phyloP scores from a whole-genome alignment of 768 basidiomycete species.

The Astraeus odoratus region DNA sequence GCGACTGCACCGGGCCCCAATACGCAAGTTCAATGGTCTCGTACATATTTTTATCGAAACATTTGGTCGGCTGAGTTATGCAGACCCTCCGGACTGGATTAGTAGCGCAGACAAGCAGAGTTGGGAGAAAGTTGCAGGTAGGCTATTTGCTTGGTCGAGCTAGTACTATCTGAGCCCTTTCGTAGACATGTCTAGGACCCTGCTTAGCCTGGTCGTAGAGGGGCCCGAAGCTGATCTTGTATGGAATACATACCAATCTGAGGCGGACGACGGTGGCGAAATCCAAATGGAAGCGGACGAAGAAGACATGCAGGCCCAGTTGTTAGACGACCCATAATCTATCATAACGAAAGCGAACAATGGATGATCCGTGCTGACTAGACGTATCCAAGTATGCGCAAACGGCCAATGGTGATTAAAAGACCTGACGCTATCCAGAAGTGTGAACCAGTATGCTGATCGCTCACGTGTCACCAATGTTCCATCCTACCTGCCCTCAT shows the following conservation, averaged over 20 bases:
- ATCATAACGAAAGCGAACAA: constrained; percentile 1
- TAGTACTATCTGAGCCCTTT: constrained; percentile 3
- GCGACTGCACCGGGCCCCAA: constrained; percentile 49
- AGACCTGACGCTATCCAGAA: too few relatives aligned
- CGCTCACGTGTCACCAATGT: too few relatives aligned
- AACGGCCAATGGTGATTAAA: too few relatives aligned
- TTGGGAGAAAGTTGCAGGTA: constrained; percentile 44
- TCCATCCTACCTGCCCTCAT: too few relatives aligned
- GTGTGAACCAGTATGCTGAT: too few relatives aligned
- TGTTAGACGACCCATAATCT: neutral
- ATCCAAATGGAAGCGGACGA: constrained; percentile 46
- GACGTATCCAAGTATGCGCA: too few relatives aligned
- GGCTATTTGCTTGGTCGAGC: constrained; percentile 10
- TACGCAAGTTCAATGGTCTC: constrained; percentile 53
- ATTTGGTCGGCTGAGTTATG: constrained; percentile 68
- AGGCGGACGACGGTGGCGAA: constrained; percentile 34
- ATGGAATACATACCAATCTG: constrained; percentile 53
- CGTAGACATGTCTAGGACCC: constrained; percentile 51
- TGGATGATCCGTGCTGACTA: too few relatives aligned
- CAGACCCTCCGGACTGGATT: constrained; percentile 59
- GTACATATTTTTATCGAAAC: constrained; percentile 69
- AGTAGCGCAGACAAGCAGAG: constrained; percentile 31
- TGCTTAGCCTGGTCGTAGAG: constrained; percentile 62
- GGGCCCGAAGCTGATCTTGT: constrained; percentile 64
- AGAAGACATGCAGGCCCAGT: constrained; percentile 39